Percentiles rank a stretch among this genome's conserved stretches.
Evolutionary conservation across 805 yeast genomes (phyloP).

Genomic region (Sugiyamaella chiloensis): DNA sequence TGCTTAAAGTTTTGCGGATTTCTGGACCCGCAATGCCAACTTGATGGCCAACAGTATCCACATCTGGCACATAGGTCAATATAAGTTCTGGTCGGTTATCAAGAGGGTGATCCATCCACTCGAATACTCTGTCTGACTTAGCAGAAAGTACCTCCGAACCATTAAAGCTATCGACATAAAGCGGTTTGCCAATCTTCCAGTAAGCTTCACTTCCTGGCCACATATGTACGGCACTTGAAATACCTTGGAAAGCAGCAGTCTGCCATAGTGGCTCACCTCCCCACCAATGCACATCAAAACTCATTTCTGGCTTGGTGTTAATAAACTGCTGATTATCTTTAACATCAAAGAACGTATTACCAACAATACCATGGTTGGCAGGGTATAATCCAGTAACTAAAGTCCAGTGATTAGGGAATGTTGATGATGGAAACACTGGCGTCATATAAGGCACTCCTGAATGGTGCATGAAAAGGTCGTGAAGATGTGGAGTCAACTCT

Average conservation of each 20-base stretch:
- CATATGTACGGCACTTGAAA: constrained; percentile 80
- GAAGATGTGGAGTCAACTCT: constrained; percentile 66
- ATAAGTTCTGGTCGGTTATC: constrained; percentile 68
- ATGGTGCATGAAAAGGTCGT: constrained; percentile 49
- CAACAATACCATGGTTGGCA: constrained; percentile 80
- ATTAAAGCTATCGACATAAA: constrained; percentile 58
- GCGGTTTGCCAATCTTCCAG: constrained; percentile 48
- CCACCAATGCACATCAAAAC: constrained; percentile 66
- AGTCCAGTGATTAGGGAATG: constrained; percentile 92
- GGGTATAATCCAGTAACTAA: constrained; percentile 84
- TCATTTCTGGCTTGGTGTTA: constrained; percentile 53
- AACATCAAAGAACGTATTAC: constrained; percentile 76
- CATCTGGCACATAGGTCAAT: constrained; percentile 73
- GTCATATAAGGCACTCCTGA: constrained; percentile 77
- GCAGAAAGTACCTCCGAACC: constrained; percentile 55
- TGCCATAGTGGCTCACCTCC: constrained; percentile 90
- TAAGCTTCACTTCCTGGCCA: constrained; percentile 92
- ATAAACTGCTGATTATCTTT: constrained; percentile 51
- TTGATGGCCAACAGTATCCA: constrained; percentile 75
- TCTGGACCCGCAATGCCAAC: constrained; percentile 64
- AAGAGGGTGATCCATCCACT: constrained; percentile 62
- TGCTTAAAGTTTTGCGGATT: constrained; percentile 49
- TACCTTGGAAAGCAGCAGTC: constrained; percentile 62
- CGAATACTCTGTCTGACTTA: constrained; percentile 56
- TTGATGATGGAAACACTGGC: constrained; percentile 85